Percentiles rank a stretch among this genome's conserved stretches.
phyloP scores from a whole-genome alignment of 495 filamentous ascomycete species.

The Niebla homalea region DNA sequence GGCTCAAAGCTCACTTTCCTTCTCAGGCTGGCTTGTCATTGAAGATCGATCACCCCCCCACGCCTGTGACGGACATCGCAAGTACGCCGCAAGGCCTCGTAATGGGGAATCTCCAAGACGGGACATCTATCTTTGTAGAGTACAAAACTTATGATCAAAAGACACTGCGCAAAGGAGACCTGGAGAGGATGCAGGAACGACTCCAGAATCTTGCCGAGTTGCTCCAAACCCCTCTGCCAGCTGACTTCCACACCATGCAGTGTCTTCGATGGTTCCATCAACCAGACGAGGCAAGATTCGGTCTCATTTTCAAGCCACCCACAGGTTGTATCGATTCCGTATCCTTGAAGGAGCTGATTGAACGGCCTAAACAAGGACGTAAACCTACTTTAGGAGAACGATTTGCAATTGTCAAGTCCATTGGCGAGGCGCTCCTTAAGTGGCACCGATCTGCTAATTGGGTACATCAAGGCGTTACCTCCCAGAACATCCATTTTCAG shows the following conservation, averaged over 20 bases:
- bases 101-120: not conserved
- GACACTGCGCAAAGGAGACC: not conserved
- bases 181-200: not conserved
- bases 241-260: not conserved
- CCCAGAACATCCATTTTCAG: not conserved
- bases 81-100: not conserved
- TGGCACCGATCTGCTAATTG: slow-evolving; percentile 2
- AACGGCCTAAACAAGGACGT: not conserved
- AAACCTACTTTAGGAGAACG: not conserved
- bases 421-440: slow-evolving; percentile 1
- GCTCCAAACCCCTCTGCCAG: not conserved
- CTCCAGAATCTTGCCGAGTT: slow-evolving; percentile 1
- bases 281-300: not conserved
- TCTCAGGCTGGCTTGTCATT: not conserved
- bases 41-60: not conserved
- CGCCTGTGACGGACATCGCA: not conserved
- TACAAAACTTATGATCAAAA: not conserved
- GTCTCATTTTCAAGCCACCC: not conserved
- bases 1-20: not conserved
- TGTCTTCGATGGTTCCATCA: slow-evolving; percentile 2
- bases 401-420: not conserved
- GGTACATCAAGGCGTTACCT: not conserved
- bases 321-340: not conserved
- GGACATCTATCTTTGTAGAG: not conserved
- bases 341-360: not conserved